A percentile compares a stretch with the other conserved stretches of the same genome.
Evolutionary conservation across 257 asterid genomes (phyloP).

Genomic region (Primulina eburnea): DNA sequence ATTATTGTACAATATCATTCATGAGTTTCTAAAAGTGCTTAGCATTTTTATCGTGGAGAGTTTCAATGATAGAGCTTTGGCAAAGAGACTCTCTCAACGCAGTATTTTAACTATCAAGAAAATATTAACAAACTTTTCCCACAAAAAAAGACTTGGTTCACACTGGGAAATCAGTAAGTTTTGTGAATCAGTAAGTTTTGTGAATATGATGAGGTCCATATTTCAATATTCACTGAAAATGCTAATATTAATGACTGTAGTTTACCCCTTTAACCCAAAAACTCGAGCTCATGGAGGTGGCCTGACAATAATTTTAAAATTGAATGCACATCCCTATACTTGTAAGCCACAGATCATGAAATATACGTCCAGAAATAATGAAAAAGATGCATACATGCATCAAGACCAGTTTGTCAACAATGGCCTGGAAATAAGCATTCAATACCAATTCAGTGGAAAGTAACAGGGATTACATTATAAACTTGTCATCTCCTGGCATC

Average conservation of each 20-base stretch:
- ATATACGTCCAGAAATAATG: not conserved
- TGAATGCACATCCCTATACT: not conserved
- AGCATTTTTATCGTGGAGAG: not conserved
- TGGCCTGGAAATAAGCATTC: not conserved
- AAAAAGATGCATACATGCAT: not conserved
- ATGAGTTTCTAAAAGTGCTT: not conserved
- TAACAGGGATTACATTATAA: too few species aligned
- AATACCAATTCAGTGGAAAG: too few species aligned
- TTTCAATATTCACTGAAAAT: not conserved
- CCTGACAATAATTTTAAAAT: not conserved
- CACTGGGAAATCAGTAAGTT: not conserved
- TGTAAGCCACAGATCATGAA: not conserved
- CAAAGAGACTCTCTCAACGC: not conserved
- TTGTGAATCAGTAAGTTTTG: not conserved
- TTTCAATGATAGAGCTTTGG: not conserved
- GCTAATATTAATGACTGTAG: not conserved
- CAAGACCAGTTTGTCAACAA: not conserved
- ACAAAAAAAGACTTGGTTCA: not conserved
- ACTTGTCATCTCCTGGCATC: too few species aligned
- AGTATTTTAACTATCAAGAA: not conserved
- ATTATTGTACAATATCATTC: not conserved
- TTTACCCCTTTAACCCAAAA: not conserved
- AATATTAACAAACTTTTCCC: not conserved
- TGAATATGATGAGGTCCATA: not conserved
- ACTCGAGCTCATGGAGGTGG: not conserved